phyloP scores from a whole-genome alignment of 176 grass and related monocot genomes.

The Canna indica region DNA sequence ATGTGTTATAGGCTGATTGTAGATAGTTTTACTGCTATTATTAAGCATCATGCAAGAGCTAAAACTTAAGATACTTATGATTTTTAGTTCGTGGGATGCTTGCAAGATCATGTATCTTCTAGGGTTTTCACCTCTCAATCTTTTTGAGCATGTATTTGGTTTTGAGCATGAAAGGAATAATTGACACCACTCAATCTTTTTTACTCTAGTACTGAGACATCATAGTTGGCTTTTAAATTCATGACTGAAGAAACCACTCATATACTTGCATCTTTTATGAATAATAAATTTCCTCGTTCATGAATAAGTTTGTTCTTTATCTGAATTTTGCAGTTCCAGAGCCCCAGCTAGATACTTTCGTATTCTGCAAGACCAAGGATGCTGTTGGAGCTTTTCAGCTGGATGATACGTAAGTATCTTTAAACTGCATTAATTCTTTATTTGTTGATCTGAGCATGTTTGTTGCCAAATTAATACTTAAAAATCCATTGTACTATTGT shows the following conservation, averaged over 20 bases:
- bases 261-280: neutral
- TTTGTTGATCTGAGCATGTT: neutral
- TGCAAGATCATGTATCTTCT: neutral
- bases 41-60: no score
- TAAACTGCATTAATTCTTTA: constrained; percentile 6
- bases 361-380: constrained; percentile 91
- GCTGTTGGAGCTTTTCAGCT: constrained; percentile 88
- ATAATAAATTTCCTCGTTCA: neutral
- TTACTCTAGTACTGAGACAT: neutral
- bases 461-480: constrained; percentile 5
- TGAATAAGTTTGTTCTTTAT: neutral
- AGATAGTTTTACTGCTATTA: no score
- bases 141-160: neutral
- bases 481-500: constrained; percentile 26
- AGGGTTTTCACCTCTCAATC: neutral
- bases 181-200: neutral
- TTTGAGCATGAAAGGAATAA: neutral
- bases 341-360: constrained; percentile 73
- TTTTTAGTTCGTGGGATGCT: no score
- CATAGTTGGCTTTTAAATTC: neutral
- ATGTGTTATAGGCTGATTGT: no score
- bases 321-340: constrained; percentile 48
- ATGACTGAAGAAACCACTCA: neutral
- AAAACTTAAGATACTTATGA: no score
- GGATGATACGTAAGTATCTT: constrained; percentile 62